These are phyloP conservation scores for Thermoascus crustaceus DNA, from an alignment of 2,329 filamentous ascomycete species.

Conservation along the genomic window DNA sequence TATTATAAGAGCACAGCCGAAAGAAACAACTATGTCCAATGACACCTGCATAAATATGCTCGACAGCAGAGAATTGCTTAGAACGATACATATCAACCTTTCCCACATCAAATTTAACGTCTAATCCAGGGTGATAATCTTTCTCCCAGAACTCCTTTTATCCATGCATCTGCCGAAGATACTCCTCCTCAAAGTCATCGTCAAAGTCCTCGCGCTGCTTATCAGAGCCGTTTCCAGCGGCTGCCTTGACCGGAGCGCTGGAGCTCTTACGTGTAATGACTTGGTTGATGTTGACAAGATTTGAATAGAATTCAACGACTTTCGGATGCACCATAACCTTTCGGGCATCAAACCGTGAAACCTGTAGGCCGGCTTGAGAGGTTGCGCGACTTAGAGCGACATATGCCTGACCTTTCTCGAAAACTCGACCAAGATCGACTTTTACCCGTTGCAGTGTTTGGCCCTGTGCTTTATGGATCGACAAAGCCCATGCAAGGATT, in stretches of 20 bases:
- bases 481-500: constrained; percentile 92
- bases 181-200: constrained; percentile 43
- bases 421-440: constrained; percentile 83
- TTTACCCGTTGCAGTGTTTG: constrained; percentile 91
- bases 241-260: constrained; percentile 23
- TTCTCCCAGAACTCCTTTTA: constrained; percentile 9
- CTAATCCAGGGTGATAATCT: too few species aligned
- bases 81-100: constrained; percentile 3
- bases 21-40: too few species aligned
- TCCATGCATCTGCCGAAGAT: constrained; percentile 11
- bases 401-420: constrained; percentile 96
- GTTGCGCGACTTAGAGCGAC: constrained; percentile 92
- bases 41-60: too few species aligned
- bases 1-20: too few species aligned
- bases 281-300: constrained; percentile 65
- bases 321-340: constrained; percentile 93
- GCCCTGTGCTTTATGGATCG: constrained; percentile 96
- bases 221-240: constrained; percentile 10
- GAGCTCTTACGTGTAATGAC: constrained; percentile 23
- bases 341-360: constrained; percentile 74
- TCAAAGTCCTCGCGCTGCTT: constrained; percentile 19
- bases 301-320: constrained; percentile 77
- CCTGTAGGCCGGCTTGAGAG: constrained; percentile 76
- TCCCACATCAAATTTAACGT: too few species aligned
- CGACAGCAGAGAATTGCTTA: too few species aligned